Conservation (phyloP, 1,284 basidiomycete species). For the Leccinum fallax region DNA sequence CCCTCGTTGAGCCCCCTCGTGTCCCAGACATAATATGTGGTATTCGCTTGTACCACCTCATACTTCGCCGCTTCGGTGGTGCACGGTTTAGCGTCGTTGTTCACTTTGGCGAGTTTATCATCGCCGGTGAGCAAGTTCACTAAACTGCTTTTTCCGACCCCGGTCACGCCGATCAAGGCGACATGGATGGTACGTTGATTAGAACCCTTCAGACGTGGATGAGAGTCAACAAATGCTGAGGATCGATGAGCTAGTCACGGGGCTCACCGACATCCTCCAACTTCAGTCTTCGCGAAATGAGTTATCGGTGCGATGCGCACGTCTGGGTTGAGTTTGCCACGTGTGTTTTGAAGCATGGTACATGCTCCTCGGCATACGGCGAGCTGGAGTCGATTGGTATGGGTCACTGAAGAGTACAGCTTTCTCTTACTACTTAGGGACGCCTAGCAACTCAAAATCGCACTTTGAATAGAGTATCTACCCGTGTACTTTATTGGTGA, state of each 20-base stretch:
- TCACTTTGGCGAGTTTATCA: constrained; percentile 13
- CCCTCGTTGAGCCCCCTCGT: constrained; percentile 32
- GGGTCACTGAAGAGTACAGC: neutral
- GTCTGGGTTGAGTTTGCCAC: neutral
- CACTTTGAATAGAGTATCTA: neutral
- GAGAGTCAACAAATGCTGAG: neutral
- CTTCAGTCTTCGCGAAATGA: neutral
- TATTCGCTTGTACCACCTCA: constrained; percentile 8
- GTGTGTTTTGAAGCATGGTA: neutral
- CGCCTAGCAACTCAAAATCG: neutral
- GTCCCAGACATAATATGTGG: constrained; percentile 25
- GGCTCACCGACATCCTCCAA: constrained; percentile 23
- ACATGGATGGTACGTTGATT: constrained; percentile 13
- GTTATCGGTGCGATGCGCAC: neutral
- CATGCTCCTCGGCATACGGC: constrained; percentile 3
- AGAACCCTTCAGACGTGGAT: constrained; percentile 10
- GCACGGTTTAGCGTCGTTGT: constrained; percentile 27
- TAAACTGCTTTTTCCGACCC: constrained; percentile 33
- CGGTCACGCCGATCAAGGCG: constrained; percentile 28
- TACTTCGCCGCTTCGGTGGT: constrained; percentile 16
- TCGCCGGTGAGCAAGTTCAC: constrained; percentile 27
- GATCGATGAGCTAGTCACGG: neutral
- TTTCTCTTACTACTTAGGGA: neutral
- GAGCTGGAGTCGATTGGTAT: neutral
- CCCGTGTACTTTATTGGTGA: neutral